Evolutionary conservation across 177 flowering plant genomes (phyloP).

Genomic region (Vitis hybrid): DNA sequence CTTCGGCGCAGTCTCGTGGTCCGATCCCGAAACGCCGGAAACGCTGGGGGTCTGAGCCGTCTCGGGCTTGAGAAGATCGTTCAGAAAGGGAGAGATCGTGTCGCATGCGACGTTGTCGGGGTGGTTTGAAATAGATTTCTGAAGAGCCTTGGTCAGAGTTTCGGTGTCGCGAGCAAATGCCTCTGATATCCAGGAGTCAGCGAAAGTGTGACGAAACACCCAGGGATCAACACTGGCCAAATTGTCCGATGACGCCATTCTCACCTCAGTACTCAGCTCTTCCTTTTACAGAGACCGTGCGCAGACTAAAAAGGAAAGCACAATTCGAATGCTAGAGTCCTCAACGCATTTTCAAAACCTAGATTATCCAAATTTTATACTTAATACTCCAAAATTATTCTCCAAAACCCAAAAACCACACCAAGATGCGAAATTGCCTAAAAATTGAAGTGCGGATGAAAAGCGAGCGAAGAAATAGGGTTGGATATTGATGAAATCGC

Average conservation of each 20-base stretch:
- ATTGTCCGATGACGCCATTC: constrained; percentile 58
- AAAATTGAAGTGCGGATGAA: background rate
- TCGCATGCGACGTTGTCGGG: constrained; percentile 5
- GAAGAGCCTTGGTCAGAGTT: constrained; percentile 67
- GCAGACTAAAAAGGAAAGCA: background rate
- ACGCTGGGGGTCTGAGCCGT: constrained; percentile 12
- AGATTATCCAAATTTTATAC: background rate
- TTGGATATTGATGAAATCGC: no score
- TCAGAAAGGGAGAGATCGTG: constrained; percentile 13
- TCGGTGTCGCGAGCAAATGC: constrained; percentile 66
- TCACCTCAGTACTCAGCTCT: background rate
- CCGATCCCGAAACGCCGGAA: constrained; percentile 45
- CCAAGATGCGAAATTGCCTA: background rate
- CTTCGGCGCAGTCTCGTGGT: constrained; percentile 38
- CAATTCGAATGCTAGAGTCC: background rate
- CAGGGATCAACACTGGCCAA: constrained; percentile 42
- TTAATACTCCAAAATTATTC: background rate
- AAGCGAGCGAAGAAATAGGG: background rate
- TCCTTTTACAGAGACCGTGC: no score
- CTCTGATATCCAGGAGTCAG: constrained; percentile 65
- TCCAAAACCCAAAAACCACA: background rate
- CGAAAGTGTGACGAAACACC: constrained; percentile 33
- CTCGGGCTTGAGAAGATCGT: constrained; percentile 12
- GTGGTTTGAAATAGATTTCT: constrained; percentile 38
- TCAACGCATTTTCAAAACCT: background rate